Evolutionary conservation across 2,329 filamentous ascomycete species (phyloP), one percentile per base, ranked within the genome.

Genomic region (Penicillium aurantiogriseum): DNA sequence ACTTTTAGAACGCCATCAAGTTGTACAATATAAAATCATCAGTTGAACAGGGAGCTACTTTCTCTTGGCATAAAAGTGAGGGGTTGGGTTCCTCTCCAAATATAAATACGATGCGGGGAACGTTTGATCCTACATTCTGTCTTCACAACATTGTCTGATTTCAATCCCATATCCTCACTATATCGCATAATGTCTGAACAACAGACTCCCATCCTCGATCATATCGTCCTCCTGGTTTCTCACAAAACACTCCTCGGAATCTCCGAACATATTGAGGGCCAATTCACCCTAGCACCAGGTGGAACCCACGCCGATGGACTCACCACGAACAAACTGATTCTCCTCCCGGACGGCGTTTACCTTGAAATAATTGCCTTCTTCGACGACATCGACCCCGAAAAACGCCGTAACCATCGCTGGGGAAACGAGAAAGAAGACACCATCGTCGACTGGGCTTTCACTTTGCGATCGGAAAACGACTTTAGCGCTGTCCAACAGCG

Each of bases 371-470:
- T 64, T 17, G 63, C 63, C 17, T 64, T 64, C 45, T 64, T 63
- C 17, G 61, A 63, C 17, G n/a, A 62, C 7, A 29, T 54, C n/a
- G 59, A 63, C 29, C 61, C 63, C 5, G 57, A 62, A 21, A 45
- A 15, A 38, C 61, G 63, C n/a, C 53, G 52, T 2, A 36, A 51
- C 2, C 63, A 64, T 57, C 63, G 63, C 27, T 64, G 63, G 63
- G 63, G 63, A 39, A 62, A 62, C 1, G 51, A 58, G 8, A 58
- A 39, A 25, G 63, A 63, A 46, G 51, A 54, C 38, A 63, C 50
- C 1, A 57, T 64, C 13, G 58, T 64, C 17, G 63, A 64, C 43
- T 64, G 63, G 63, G 63, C 63, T 6, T 62, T 64, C 51, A 64
- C 63, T 13, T 48, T 58, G 19, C 59, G 53, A 3, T 45, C 63